phyloP scores from a whole-genome alignment of 2,329 filamentous ascomycete species.

The Raffaelea deltoideospora region DNA sequence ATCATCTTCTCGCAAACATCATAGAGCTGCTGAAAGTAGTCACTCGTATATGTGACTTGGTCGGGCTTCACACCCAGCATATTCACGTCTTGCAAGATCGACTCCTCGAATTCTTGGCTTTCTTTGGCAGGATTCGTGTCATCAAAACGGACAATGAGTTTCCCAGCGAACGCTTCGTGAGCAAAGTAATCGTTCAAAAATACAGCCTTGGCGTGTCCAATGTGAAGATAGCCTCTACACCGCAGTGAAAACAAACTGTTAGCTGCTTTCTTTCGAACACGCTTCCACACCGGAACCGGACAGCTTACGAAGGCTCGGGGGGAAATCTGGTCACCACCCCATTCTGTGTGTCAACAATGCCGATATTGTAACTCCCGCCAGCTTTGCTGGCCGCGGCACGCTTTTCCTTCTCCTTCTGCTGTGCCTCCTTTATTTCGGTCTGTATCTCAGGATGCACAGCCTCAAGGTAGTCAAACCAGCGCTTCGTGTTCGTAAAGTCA shows the following conservation, averaged over 20 bases:
- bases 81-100: conserved; percentile 80
- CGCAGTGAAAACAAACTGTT: too few relatives aligned
- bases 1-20: conserved; percentile 74
- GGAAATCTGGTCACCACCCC: conserved; percentile 87
- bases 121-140: conserved; percentile 97
- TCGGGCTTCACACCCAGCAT: conserved; percentile 89
- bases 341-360: conserved; percentile 68
- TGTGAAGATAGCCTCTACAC: conserved; percentile 66
- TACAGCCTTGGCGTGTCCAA: conserved; percentile 70
- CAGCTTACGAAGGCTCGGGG: conserved; percentile 71
- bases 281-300: too few relatives aligned
- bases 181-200: conserved; percentile 88
- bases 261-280: too few relatives aligned
- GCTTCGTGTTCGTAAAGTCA: conserved; percentile 56
- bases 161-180: conserved; percentile 73
- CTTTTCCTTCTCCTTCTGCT: conserved; percentile 55
- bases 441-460: conserved; percentile 64
- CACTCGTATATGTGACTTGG: conserved; percentile 74
- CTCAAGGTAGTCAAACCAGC: conserved; percentile 84
- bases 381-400: conserved; percentile 55
- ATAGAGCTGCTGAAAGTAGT: conserved; percentile 90
- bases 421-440: conserved; percentile 52
- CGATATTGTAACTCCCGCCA: conserved; percentile 80
- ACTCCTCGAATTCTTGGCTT: conserved; percentile 89
- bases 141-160: conserved; percentile 81